Percentiles rank a stretch among this genome's conserved stretches.
Evolutionary conservation across 1,139 yeast genomes (phyloP).

Genomic region (Schizosaccharomyces versatilis): DNA sequence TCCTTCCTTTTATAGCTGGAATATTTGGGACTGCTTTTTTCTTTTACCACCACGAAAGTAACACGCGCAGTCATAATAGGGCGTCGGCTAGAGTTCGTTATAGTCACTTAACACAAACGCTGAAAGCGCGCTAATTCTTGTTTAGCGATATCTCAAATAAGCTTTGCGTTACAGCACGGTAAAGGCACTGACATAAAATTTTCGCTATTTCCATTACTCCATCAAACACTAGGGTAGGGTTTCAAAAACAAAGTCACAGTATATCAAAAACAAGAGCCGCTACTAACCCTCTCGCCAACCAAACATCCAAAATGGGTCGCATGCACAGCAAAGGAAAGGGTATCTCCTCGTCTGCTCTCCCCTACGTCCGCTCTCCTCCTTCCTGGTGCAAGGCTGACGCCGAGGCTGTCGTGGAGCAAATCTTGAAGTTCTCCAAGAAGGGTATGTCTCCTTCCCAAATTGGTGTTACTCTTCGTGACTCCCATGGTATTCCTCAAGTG

Average conservation of each 20-base stretch:
- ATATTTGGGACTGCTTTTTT: no score
- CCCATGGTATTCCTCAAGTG: conserved; percentile 98
- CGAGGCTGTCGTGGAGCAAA: conserved; percentile 92
- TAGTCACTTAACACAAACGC: no score
- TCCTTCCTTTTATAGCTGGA: no score
- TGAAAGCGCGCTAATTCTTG: no score
- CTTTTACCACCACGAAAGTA: no score
- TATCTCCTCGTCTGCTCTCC: conserved; percentile 95
- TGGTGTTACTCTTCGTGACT: conserved; percentile 98
- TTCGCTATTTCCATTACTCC: conserved; percentile 3
- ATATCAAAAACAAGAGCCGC: no score
- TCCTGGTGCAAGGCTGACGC: conserved; percentile 97
- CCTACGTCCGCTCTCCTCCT: conserved; percentile 97
- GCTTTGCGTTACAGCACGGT: no score
- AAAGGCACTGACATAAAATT: no score
- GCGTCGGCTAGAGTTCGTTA: no score
- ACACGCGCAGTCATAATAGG: no score
- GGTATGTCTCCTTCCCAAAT: conserved; percentile 99
- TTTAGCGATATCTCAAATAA: no score
- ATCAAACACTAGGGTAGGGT: neutral
- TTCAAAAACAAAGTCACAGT: neutral
- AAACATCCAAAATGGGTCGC: conserved; percentile 21
- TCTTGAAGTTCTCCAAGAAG: conserved; percentile 98
- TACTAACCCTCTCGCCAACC: no score
- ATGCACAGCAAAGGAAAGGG: conserved; percentile 79